Evolutionary conservation across 768 basidiomycete genomes (phyloP), one percentile per base, ranked within the genome.

Genomic region (Neoboletus magnificus): DNA sequence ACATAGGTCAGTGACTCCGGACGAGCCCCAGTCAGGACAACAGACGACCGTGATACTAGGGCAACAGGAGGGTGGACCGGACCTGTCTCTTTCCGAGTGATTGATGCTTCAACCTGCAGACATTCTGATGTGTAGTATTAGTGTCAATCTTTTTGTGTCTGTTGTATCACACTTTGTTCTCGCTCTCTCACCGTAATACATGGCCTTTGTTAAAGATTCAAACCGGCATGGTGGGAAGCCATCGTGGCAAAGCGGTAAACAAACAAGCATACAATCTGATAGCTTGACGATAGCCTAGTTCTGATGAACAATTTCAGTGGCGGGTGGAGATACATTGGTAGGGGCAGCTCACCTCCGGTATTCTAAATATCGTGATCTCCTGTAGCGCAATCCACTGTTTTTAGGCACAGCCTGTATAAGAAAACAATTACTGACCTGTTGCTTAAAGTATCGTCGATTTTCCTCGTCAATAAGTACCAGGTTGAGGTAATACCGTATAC

Each of bases 391-490:
- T 35, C 46, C 48, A 33, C n/a, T 20, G 1, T n/a, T 10, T 30
- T 64, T 23, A 60, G 45, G 8, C 30, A 54, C 32, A 32, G 8
- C 8, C 16, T 23, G 22, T 15, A 47, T 22, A 20, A 33, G 15
- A 11, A 41, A 25, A 52, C 42, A 41, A 7, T 25, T 4, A 64
- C 75, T 32, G 40, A 86, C 90, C 84, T 95, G 93, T 72, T 97
- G 94, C 75, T 98, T 97, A 75, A 98, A 98, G 74, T 97, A 98
- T 60, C 96, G 80, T 65, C 96, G 80, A 73, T 98, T 98, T 79
- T 98, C 96, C 70, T 98, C 95, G 70, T 98, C 97, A 50, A 98
- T 93, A 52, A 98, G 82, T 4, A 99, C 97, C 30, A 98, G 78
- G 70, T 99, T 99, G 60, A 98, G 83, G 73, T 98, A 98, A 73